Percentiles rank a stretch among this genome's conserved stretches.
phyloP scores from a whole-genome alignment of 768 basidiomycete species.

The Collybia nuda region DNA sequence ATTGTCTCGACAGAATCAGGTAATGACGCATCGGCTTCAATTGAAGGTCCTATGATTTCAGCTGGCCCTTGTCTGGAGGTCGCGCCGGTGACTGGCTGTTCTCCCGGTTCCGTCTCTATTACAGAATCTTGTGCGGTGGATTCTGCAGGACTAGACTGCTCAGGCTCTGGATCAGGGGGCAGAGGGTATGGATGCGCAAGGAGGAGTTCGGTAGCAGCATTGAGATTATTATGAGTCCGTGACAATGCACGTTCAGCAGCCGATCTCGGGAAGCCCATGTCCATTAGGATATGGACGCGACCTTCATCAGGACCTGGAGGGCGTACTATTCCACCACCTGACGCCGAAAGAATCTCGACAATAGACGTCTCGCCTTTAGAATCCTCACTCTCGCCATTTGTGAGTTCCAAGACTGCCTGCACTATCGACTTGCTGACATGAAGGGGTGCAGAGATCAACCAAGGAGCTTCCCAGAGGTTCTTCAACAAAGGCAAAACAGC shows the following conservation, averaged over 20 bases:
- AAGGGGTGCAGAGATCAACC: slow-evolving; percentile 78
- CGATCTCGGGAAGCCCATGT: slow-evolving; percentile 96
- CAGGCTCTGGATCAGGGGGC: slow-evolving; percentile 62
- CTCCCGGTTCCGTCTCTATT: slow-evolving; percentile 10
- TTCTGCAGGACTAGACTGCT: slow-evolving; percentile 20
- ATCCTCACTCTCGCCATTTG: slow-evolving; percentile 82
- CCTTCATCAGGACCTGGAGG: slow-evolving; percentile 68
- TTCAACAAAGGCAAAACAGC: slow-evolving; percentile 65
- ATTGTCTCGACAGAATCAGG: slow-evolving; percentile 9
- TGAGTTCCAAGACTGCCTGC: slow-evolving; percentile 75
- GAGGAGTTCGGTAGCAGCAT: slow-evolving; percentile 84
- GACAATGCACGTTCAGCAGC: slow-evolving; percentile 82
- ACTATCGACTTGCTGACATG: slow-evolving; percentile 75
- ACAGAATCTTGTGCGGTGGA: not conserved
- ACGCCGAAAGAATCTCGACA: slow-evolving; percentile 26
- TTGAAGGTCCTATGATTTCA: slow-evolving; percentile 6
- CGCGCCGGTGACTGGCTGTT: slow-evolving; percentile 21
- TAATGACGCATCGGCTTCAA: slow-evolving; percentile 13
- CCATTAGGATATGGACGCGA: slow-evolving; percentile 79
- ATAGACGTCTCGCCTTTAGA: slow-evolving; percentile 41
- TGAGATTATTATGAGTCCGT: slow-evolving; percentile 87
- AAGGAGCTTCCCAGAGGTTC: slow-evolving; percentile 78
- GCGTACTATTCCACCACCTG: slow-evolving; percentile 27
- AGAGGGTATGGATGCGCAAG: slow-evolving; percentile 80
- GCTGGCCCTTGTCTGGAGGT: slow-evolving; percentile 22